Base-by-base conservation (phyloP, 192 early-diverging fungal species). In the Coemansia asiatica region DNA sequence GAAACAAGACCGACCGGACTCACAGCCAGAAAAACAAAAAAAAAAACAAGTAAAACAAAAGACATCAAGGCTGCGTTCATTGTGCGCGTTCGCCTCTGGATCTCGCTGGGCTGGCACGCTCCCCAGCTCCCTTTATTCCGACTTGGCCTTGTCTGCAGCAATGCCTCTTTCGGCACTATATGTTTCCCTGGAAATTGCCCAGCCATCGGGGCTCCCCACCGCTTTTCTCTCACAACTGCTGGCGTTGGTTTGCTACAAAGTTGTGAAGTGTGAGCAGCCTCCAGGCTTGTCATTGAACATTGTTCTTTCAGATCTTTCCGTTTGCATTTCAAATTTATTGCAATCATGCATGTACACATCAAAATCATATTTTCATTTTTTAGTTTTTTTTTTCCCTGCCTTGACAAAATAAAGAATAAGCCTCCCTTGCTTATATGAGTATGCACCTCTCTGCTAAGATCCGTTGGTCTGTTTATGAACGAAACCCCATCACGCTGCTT, bases 71-170 rank as follows among this genome's bases (percentile, higher is more conserved):
- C 8, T 44, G 40, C 15, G 10, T 16, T 44, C 5, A 44, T 44
- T 44, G 40, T 44, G 40, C 40, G 40, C 10, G 40, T 44, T 36
- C 10, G 35, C 10, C 40, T 44, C 15, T 2, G 2, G 40, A 44
- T 44, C 40, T 44, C n/a, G n/a, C 40, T 44, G 40, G 40, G 12
- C 40, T 44, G 40, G 10, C 10, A 12, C 40, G 40, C 40, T 44
- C 5, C 5, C 40, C 40, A 44, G 9, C 50, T 21, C 26, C 50
- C 26, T 21, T 53, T 53, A 53, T 27, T 27, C 26, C 3, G 21
- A 27, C 50, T 53, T 22, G 22, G 49, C 15, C 12, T 21, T 53
- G 50, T 53, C 50, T 27, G 50, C 50, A 7, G 50, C 50, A 53
- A 21, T 13, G 21, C 6, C 50, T 53, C 50, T 53, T 53, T 44